These are phyloP conservation scores for Colletotrichum lupini DNA, from an alignment of 2,329 filamentous ascomycete genomes.

Conservation along the genomic window DNA sequence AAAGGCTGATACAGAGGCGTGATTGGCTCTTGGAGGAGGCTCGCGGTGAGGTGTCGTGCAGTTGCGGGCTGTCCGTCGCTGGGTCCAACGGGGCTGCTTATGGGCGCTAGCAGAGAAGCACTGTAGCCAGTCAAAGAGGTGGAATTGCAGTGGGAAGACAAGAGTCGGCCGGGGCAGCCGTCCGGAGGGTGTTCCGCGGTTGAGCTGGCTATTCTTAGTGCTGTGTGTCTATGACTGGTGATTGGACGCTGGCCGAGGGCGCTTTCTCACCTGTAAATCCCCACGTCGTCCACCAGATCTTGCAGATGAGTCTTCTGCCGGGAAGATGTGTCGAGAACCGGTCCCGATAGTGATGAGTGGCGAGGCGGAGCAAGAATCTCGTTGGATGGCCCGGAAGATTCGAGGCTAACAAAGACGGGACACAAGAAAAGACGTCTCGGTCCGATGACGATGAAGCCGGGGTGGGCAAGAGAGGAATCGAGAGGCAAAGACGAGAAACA, in stretches of 20 bases:
- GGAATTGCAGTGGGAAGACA: background rate
- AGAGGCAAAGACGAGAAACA: slow-evolving; percentile 18
- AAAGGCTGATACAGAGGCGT: slow-evolving; percentile 8
- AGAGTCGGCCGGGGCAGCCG: slow-evolving; percentile 20
- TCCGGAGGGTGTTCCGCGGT: slow-evolving; percentile 31
- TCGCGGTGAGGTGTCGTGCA: slow-evolving; percentile 35
- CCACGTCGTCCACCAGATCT: slow-evolving; percentile 29
- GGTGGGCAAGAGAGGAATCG: slow-evolving; percentile 22
- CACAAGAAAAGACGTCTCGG: background rate
- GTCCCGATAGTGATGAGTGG: slow-evolving; percentile 18
- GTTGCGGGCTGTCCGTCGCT: slow-evolving; percentile 28
- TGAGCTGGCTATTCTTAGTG: slow-evolving; percentile 43
- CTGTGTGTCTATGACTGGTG: slow-evolving; percentile 39
- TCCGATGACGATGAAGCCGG: slow-evolving; percentile 13
- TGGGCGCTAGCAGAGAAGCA: slow-evolving; percentile 25
- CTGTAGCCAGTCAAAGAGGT: slow-evolving; percentile 22
- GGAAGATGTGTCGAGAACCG: slow-evolving; percentile 23
- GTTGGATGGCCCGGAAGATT: slow-evolving; percentile 10
- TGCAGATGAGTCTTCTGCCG: slow-evolving; percentile 21
- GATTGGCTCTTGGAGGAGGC: slow-evolving; percentile 21
- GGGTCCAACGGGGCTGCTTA: slow-evolving; percentile 26
- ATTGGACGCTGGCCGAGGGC: slow-evolving; percentile 38
- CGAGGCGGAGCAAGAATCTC: slow-evolving; percentile 3
- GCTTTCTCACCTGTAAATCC: slow-evolving; percentile 33
- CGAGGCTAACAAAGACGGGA: slow-evolving; percentile 9